Evolutionary conservation across 192 early-diverging fungal species (phyloP).

Genomic region (Coemansia sp.): DNA sequence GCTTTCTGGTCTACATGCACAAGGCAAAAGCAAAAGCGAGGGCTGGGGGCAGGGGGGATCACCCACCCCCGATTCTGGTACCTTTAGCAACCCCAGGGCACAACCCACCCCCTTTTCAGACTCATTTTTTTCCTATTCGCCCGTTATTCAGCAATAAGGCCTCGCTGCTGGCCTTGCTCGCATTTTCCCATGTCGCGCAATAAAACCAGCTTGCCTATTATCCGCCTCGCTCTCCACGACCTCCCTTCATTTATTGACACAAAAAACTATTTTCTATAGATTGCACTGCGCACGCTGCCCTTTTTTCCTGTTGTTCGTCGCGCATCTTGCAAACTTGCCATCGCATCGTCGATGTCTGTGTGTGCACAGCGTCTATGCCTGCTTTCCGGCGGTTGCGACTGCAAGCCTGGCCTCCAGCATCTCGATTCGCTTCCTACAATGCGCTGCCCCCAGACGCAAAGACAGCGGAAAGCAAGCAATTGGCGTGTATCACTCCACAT

Average conservation of each 20-base stretch:
- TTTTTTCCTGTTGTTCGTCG: too few species aligned
- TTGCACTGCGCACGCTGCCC: neutral
- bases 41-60: neutral
- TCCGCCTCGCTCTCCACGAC: neutral
- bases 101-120: neutral
- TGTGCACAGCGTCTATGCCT: neutral
- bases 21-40: neutral
- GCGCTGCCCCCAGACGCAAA: neutral
- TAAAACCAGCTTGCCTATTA: neutral
- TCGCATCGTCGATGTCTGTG: neutral
- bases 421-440: slow-evolving; percentile 40
- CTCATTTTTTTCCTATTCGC: neutral
- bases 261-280: neutral
- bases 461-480: neutral
- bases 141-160: neutral
- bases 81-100: neutral
- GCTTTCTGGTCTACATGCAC: neutral
- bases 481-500: slow-evolving; percentile 1
- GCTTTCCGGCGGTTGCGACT: neutral
- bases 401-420: slow-evolving; percentile 46
- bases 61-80: neutral
- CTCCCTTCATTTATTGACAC: neutral
- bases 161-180: neutral
- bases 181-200: neutral
- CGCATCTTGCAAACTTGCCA: too few species aligned